Percentiles rank a stretch among this genome's conserved stretches.
phyloP scores from a whole-genome alignment of 805 yeast species.

The Saccharomycopsis microspora region DNA sequence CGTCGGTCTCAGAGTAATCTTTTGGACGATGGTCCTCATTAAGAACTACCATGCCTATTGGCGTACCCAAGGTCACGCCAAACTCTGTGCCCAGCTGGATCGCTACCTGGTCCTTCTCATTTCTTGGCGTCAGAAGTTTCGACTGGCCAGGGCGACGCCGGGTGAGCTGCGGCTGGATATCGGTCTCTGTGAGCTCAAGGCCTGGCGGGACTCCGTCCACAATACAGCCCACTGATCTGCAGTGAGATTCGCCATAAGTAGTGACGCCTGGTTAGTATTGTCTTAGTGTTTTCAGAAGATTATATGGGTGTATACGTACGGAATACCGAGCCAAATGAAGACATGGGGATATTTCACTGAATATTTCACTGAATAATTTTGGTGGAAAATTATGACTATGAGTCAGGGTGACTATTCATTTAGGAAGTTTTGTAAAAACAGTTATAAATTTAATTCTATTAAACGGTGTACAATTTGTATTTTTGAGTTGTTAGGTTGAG shows the following conservation, averaged over 20 bases:
- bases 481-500: too few relatives aligned
- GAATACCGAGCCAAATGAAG: constrained; percentile 50
- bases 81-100: constrained; percentile 92
- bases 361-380: too few relatives aligned
- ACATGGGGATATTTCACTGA: constrained; percentile 32
- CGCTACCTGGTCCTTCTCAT: constrained; percentile 86
- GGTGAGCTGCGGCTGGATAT: constrained; percentile 90
- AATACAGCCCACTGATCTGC: constrained; percentile 94
- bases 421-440: too few relatives aligned
- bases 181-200: constrained; percentile 69
- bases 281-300: neutral
- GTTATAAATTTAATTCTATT: too few relatives aligned
- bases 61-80: constrained; percentile 88
- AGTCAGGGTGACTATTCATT: too few relatives aligned
- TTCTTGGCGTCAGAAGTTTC: constrained; percentile 85
- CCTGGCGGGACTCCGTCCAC: constrained; percentile 99
- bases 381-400: too few relatives aligned
- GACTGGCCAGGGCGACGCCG: constrained; percentile 98
- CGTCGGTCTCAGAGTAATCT: constrained; percentile 90
- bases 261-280: constrained; percentile 48
- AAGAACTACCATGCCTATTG: constrained; percentile 84
- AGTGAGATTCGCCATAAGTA: constrained; percentile 97
- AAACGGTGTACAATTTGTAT: too few relatives aligned
- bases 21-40: constrained; percentile 97
- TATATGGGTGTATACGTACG: constrained; percentile 5